These are phyloP conservation scores for Saksenaea vasiformis DNA, from an alignment of 371 early-diverging fungal genomes.

Conservation along the genomic window DNA sequence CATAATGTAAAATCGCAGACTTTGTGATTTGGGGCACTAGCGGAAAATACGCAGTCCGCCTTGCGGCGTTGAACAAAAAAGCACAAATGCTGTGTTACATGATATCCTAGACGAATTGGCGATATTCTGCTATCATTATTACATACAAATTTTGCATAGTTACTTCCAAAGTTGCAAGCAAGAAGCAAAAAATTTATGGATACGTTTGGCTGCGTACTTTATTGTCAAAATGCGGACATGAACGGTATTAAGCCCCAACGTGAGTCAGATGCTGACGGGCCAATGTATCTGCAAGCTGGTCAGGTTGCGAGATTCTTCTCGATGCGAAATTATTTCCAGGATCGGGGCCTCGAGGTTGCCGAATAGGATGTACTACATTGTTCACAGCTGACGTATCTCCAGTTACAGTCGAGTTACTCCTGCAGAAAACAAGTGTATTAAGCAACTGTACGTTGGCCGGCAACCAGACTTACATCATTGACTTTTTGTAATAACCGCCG, in stretches of 20 bases:
- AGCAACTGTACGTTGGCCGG: background rate
- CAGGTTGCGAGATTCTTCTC: constrained; percentile 19
- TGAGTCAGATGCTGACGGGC: constrained; percentile 21
- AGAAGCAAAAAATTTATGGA: too few relatives aligned
- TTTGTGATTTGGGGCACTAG: too few relatives aligned
- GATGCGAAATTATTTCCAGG: constrained; percentile 56
- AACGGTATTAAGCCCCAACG: constrained; percentile 19
- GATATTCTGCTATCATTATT: too few relatives aligned
- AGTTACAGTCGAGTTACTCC: background rate
- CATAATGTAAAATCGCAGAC: too few relatives aligned
- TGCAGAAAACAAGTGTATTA: too few relatives aligned
- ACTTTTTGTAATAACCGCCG: constrained; percentile 22
- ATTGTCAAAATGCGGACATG: background rate
- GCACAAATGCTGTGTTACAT: too few relatives aligned
- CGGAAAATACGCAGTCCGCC: too few relatives aligned
- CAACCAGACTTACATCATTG: constrained; percentile 31
- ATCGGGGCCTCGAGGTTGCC: constrained; percentile 65
- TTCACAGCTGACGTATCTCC: constrained; percentile 2
- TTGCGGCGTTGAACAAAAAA: too few relatives aligned
- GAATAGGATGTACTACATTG: constrained; percentile 54
- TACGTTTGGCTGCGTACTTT: background rate
- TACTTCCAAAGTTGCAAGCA: too few relatives aligned
- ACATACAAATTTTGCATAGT: too few relatives aligned
- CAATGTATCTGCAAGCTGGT: constrained; percentile 20
- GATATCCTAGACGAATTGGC: too few relatives aligned